Conservation (phyloP, 2,329 filamentous ascomycete species). For the Exophiala sideris region DNA sequence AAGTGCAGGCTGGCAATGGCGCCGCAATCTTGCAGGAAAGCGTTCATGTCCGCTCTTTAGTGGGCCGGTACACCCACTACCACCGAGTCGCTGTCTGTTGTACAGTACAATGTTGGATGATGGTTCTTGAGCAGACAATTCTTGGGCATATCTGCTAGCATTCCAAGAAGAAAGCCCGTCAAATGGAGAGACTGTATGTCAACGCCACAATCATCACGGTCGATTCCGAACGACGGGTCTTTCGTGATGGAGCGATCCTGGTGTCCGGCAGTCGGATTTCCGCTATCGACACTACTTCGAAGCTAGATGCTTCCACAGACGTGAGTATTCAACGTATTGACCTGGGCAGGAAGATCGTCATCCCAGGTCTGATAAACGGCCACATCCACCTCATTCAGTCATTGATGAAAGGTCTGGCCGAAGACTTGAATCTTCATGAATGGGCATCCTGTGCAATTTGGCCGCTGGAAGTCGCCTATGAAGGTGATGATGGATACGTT, state of each 20-base stretch:
- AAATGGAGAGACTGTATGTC: background rate
- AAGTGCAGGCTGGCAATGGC: no score
- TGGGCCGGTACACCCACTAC: no score
- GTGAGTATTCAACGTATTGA: background rate
- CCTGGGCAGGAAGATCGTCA: background rate
- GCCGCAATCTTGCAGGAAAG: no score
- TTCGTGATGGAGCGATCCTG: background rate
- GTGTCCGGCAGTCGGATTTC: background rate
- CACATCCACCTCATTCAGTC: background rate
- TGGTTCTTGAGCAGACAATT: no score
- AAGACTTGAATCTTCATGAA: background rate
- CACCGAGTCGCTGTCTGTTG: no score
- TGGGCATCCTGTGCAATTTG: background rate
- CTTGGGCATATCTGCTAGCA: no score
- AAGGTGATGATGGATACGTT: background rate
- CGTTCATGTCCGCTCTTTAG: no score
- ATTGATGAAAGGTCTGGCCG: background rate
- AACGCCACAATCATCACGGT: slow-evolving; percentile 4
- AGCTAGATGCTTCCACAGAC: background rate
- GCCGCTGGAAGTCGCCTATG: background rate
- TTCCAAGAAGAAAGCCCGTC: no score
- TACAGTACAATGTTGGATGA: no score
- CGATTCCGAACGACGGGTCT: background rate
- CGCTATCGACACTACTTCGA: background rate
- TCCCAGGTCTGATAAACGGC: background rate